Conservation (phyloP, 352 stramenopile genomes). For the Pythium myriotylum region DNA sequence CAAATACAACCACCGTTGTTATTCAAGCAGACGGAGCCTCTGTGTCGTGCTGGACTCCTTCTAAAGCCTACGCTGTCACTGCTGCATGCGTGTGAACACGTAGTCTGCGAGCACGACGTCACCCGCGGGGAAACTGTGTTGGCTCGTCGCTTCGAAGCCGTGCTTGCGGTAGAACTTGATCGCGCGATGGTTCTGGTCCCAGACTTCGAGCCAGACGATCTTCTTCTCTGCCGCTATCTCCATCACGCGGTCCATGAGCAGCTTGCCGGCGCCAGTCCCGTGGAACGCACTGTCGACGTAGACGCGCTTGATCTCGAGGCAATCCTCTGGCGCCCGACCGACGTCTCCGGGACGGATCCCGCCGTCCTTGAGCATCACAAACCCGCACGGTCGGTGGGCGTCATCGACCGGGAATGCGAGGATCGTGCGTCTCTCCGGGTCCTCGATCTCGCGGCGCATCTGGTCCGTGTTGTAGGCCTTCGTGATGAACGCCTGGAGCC, state of each 20-base stretch:
- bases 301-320: conserved; percentile 37
- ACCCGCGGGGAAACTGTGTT: conserved; percentile 27
- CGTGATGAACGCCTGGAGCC: conserved; percentile 19
- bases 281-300: conserved; percentile 36
- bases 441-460: conserved; percentile 27
- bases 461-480: conserved; percentile 21
- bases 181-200: conserved; percentile 31
- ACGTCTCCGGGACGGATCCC: conserved; percentile 30
- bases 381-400: conserved; percentile 15
- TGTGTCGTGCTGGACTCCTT: too few species aligned
- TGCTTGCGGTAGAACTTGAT: conserved; percentile 39
- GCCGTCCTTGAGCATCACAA: conserved; percentile 27
- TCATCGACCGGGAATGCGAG: conserved; percentile 23
- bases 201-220: conserved; percentile 34
- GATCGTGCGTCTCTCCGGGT: conserved; percentile 27
- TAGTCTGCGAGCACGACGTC: conserved; percentile 8
- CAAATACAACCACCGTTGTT: too few species aligned
- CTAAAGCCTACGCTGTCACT: too few species aligned
- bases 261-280: conserved; percentile 26
- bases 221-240: conserved; percentile 19
- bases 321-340: conserved; percentile 11
- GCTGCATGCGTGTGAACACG: conserved; percentile 7
- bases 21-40: too few species aligned
- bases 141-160: conserved; percentile 30
- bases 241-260: conserved; percentile 34